phyloP scores from a whole-genome alignment of 192 early-diverging fungal genomes.

The Mortierella claussenii region DNA sequence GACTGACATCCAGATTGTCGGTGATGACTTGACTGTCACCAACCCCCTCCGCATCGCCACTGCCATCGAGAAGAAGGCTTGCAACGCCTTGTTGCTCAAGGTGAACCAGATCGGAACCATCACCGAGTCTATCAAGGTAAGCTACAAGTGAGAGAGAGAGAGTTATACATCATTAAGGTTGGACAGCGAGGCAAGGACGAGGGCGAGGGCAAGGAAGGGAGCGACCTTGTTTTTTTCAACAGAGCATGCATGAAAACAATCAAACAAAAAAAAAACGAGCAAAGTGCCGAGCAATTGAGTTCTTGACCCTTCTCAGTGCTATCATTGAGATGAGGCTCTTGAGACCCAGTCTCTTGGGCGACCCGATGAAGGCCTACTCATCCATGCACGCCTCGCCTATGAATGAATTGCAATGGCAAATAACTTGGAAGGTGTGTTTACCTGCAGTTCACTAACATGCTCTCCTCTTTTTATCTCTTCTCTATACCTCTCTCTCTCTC shows the following conservation, averaged over 20 bases:
- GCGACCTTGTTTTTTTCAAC: not conserved
- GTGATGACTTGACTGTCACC: conserved; percentile 98
- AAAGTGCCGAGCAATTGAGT: not conserved
- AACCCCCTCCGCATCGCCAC: conserved; percentile 93
- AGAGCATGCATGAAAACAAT: not conserved
- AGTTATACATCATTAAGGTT: no score
- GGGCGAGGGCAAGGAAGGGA: no score
- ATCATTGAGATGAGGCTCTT: no score
- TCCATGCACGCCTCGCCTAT: no score
- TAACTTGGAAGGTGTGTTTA: no score
- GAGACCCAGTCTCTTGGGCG: no score
- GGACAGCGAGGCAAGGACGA: no score
- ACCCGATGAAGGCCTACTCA: no score
- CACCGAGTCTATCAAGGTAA: conserved; percentile 87
- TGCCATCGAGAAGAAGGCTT: conserved; percentile 94
- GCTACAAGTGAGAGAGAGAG: not conserved
- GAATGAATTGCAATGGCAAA: no score
- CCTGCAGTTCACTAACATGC: not conserved
- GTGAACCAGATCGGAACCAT: conserved; percentile 99
- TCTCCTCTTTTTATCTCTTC: not conserved
- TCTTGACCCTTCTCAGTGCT: no score
- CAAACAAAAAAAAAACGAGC: not conserved
- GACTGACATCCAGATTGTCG: conserved; percentile 89
- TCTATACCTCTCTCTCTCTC: no score
- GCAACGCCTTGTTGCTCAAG: conserved; percentile 96